Evolutionary conservation across 1,284 basidiomycete species (phyloP), one percentile per base, ranked within the genome.

Genomic region (Rugosomyces carneus): DNA sequence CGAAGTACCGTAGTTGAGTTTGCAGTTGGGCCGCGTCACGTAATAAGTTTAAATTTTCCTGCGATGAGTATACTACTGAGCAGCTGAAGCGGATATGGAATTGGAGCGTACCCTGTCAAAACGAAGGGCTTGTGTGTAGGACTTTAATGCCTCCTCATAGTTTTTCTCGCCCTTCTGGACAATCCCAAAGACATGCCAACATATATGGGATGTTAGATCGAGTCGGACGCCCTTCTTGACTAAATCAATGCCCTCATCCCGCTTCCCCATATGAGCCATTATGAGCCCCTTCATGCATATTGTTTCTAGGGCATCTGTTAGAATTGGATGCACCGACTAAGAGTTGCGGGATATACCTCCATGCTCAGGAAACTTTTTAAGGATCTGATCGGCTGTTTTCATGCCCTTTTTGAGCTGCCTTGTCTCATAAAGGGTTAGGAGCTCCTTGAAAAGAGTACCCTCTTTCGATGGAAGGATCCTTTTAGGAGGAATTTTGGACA

Each of bases 111-210:
- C 93, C 66, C 87, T 88, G 71, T 98, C 95, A 59, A 90, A 91
- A 53, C 80, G 77, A 52, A 94, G 70, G 2, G 92, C 96, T 62
- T 84, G 80, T 2, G 73, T 78, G 60, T 89, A 89, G 24, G 89
- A 91, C 60, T 91, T 90, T 60, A 93, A 74, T 0, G 91, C 89
- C 60, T 91, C 89, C 56, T 89, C 85, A 56, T 93, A 94, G 60
- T 93, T 92, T 65, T 85, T 90, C 64, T 94, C 89, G 36, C 84
- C 86, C 65, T 93, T 91, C 62, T 93, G 88, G 26, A 95, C 81
- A 58, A 97, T 83, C 37, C 93, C 96, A 59, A 93, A 89, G 50
- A 99, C 94, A 64, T 99, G 96, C 95, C 96, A 99, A 60, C 87
- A 89, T 60, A 99, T 97, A 63, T 99, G 95, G 19, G 89, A 93